Base-by-base conservation (phyloP, 805 yeast genomes). In the Barnettozyma californica region DNA sequence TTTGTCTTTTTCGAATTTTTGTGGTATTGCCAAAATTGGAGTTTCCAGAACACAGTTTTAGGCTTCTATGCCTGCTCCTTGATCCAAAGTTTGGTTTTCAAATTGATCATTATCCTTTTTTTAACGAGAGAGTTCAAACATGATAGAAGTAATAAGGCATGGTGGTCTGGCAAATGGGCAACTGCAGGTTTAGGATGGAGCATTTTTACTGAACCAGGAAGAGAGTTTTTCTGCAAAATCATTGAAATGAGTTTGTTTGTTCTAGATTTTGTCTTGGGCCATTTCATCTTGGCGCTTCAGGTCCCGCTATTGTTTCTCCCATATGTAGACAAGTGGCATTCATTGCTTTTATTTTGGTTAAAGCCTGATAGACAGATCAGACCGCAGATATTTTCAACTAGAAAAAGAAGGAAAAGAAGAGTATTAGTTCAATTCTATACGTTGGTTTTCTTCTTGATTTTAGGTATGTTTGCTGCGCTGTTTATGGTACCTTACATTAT, bases 101-200 rank as follows among this genome's bases (percentile, higher is more conserved):
- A 75, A 48, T 37, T 74, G 1, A 48, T 78, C 2, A 73, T 70
- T 2, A 67, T 73, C 0, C 37, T 75, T 0, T 59, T 83, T 5
- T 60, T 84, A 39, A 73, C 81, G 7, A 71, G 81, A 40, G 91
- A 84, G 58, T 69, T 75, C 48, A 71, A 71, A 44, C 78, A 74
- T 50, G 83, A 75, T 51, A 68, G 69, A 46, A 63, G 81, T 0
- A 84, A 81, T 54, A 66, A 70, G 43, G 83, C 88, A 0, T 81
- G 85, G 85, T 81, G 87, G 86, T 77, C 86, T 1, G 87, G 87
- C 0, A 76, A 74, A 53, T 82, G 87, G 87, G 51, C 76, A 7
- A 70, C 71, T 1, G 69, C 83, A 0, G 81, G 79, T 0, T 62
- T 81, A 9, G 84, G 85, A 0, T 74, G 78, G 76, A 64, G 72